Conservation (phyloP, 345 rosid species). For the Ceriops decandra region DNA sequence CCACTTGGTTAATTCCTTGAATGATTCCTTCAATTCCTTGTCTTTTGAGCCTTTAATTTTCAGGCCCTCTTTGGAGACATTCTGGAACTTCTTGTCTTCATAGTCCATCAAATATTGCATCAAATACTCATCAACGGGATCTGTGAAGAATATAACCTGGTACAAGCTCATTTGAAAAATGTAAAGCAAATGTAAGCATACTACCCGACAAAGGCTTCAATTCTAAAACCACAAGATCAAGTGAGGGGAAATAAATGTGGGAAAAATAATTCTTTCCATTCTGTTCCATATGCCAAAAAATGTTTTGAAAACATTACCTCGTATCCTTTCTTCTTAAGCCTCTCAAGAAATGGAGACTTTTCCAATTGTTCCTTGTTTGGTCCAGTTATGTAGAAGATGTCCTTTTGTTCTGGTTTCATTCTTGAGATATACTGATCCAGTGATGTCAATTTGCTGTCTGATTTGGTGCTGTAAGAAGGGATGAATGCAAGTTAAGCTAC, state of each 20-base stretch:
- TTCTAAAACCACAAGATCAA: not conserved
- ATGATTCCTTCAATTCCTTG: constrained; percentile 87
- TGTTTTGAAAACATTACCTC: constrained; percentile 42
- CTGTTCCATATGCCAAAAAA: not conserved
- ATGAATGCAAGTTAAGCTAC: not conserved
- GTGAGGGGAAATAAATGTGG: not conserved
- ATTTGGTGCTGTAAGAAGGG: constrained; percentile 60
- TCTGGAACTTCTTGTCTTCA: constrained; percentile 88
- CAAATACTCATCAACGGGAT: constrained; percentile 94
- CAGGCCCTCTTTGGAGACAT: constrained; percentile 90
- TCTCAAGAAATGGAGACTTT: constrained; percentile 93
- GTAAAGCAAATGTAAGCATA: not conserved
- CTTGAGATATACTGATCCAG: constrained; percentile 94
- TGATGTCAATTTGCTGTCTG: constrained; percentile 90
- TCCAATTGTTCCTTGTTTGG: constrained; percentile 85
- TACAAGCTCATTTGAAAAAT: constrained; percentile 1
- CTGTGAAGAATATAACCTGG: constrained; percentile 97
- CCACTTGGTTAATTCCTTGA: constrained; percentile 94
- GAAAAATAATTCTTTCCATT: not conserved
- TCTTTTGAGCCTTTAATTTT: constrained; percentile 71
- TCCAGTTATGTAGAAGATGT: constrained; percentile 95
- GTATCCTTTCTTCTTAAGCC: constrained; percentile 87
- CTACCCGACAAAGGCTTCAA: not conserved
- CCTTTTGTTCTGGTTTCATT: constrained; percentile 84
- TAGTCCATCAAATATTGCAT: constrained; percentile 99